Evolutionary conservation across 2,329 filamentous ascomycete species (phyloP), one percentile per base, ranked within the genome.

Genomic region (Botryotinia globosa): DNA sequence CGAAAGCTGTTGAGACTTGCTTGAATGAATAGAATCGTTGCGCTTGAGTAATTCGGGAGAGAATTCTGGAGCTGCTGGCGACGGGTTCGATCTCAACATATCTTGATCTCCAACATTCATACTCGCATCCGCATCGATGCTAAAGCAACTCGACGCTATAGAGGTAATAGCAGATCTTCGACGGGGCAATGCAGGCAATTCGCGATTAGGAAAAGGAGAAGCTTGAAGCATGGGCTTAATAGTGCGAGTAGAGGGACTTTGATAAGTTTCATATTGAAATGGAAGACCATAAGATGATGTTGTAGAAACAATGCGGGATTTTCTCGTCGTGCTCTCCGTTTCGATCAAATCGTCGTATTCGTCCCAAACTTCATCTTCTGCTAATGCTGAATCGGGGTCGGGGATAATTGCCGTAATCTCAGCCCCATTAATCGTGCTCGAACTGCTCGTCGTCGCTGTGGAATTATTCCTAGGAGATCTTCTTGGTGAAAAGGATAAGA

Each of bases 331-430:
- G 16, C 85, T 86, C 18, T 86, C 86, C 18, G 93, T 90, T 69
- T 92, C 92, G 71, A 98, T 87, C 20, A 98, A 84, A 77, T 98
- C 95, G 76, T 98, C 91, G 79, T 97, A 98, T 82, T 98, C 95
- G 73, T 94, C 91, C 95, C 95, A 98, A 2, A 97, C 87, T 79
- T 98, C 95, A 77, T 98, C 95, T 76, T 97, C 92, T 82, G 97
- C 95, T 69, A 91, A 86, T 0, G 89, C 90, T 6, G 89, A 88
- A 62, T 85, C 85, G 1, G 88, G 85, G 4, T 85, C 83, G 0
- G 92, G 91, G 34, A 92, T 84, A 3, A 93, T 83, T 10, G 92
- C 90, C 25, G 90, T 92, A 5, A 90, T 88, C 9, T 87, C 87
- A 20, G 86, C 85, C 75, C 87, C 89, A 72, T 87, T 89, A 68